Evolutionary conservation across 2,329 filamentous ascomycete genomes (phyloP), one percentile per base, ranked within the genome.

Genomic region (Fusarium caatingaense): DNA sequence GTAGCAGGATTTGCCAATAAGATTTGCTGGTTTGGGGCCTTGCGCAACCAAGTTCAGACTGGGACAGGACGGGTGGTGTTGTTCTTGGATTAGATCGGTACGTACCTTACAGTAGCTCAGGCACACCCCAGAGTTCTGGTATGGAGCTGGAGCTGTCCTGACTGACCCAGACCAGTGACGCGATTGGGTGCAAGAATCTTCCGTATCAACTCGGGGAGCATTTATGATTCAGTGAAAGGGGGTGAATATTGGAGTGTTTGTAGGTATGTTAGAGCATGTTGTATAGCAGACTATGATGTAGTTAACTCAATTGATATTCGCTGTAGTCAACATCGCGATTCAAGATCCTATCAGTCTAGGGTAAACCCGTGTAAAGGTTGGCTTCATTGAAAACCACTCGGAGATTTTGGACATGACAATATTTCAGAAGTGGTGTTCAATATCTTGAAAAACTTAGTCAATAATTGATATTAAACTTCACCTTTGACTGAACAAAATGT

Each of bases 101-200:
- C 64, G 68, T 66, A 66, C 63, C 63, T 66, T 61, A 61, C 62
- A 66, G 63, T 66, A 66, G 61, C 30, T 61, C 63, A 60, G 63
- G 63, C 20, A 66, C 60, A 25, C 46, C 23, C 30, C 34, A 18
- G 27, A 53, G 23, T 37, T 37, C n/a, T 49, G 55, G 41, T 20
- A 20, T 27, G 21, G 48, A 50, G 32, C 28, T 42, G 12, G 23
- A 42, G 47, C n/a, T 59, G n/a, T 6, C 23, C 32, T 37, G 55
- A 16, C 30, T 32, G 48, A 34, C 48, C 34, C 49, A 56, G 48
- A 40, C 41, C 21, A 47, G 23, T 10, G 21, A 27, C 5, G 13
- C 27, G 23, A 25, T 42, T 6, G 13, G n/a, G 42, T 34, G 20
- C 55, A 30, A 42, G 32, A 42, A 50, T 61, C 21, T 61, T 61